A percentile compares a stretch with the other conserved stretches of the same genome.
Evolutionary conservation across 108 stramenopile genomes (phyloP).

Genomic region (Nannochloropsis gaditana): DNA sequence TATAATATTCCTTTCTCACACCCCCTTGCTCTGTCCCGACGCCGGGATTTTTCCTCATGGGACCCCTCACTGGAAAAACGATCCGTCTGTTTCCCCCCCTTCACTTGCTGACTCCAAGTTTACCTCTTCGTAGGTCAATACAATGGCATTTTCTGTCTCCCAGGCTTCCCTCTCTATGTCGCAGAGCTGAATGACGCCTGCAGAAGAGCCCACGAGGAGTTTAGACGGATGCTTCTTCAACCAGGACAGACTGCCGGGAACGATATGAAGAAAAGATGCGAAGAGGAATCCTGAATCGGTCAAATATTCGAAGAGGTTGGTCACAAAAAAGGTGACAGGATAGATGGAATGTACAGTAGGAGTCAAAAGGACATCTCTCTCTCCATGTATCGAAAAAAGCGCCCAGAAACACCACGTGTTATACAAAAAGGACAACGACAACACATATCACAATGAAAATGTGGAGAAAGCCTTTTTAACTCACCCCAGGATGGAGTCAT

Average conservation of each 20-base stretch:
- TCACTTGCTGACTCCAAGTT: not conserved
- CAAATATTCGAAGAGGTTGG: too few relatives aligned
- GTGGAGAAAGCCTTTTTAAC: not conserved
- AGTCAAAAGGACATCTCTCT: too few relatives aligned
- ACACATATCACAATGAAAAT: too few relatives aligned
- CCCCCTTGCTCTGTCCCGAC: not conserved
- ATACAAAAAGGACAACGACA: too few relatives aligned
- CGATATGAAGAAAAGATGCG: too few relatives aligned
- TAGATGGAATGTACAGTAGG: too few relatives aligned
- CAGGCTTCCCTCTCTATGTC: not conserved
- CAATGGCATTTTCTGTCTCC: not conserved
- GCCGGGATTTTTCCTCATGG: too few relatives aligned
- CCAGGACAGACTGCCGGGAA: constrained; percentile 35
- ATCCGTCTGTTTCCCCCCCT: not conserved
- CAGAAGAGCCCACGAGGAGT: constrained; percentile 36
- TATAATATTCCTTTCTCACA: not conserved
- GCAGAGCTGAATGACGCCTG: constrained; percentile 22
- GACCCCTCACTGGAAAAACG: not conserved
- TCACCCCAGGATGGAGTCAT: constrained; percentile 42
- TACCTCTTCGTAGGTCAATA: not conserved
- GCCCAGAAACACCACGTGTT: too few relatives aligned
- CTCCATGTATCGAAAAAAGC: too few relatives aligned
- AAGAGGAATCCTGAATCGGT: too few relatives aligned
- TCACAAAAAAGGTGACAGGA: too few relatives aligned
- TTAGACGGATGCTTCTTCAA: constrained; percentile 29